Percentiles rank a stretch among this genome's conserved stretches.
Conservation (phyloP, 2,329 filamentous ascomycete species). For the Shiraia sp. region DNA sequence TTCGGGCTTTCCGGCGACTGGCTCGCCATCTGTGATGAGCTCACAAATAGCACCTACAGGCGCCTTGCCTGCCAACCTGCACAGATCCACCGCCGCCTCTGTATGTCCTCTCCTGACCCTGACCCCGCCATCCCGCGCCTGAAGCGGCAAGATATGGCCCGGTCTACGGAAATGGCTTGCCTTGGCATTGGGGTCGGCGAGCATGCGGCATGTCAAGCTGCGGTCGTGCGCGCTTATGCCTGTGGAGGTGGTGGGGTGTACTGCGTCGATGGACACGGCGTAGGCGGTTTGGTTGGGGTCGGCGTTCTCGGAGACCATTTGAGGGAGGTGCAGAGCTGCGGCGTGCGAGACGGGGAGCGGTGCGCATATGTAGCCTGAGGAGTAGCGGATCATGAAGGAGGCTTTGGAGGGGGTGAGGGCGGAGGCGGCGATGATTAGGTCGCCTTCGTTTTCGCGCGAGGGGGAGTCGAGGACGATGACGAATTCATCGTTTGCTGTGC, state of each 20-base stretch:
- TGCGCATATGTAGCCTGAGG: conserved; percentile 86
- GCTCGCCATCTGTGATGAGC: conserved; percentile 82
- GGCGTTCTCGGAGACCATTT: conserved; percentile 78
- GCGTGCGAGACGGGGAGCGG: conserved; percentile 74
- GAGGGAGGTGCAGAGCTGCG: conserved; percentile 74
- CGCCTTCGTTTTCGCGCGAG: conserved; percentile 94
- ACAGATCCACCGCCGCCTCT: conserved; percentile 91
- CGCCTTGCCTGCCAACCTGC: conserved; percentile 73
- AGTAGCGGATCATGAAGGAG: conserved; percentile 93
- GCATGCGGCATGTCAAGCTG: conserved; percentile 74
- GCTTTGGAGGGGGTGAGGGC: conserved; percentile 86
- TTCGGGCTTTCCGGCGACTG: conserved; percentile 69
- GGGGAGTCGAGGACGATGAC: conserved; percentile 93
- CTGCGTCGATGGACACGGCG: conserved; percentile 84
- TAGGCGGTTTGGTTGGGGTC: conserved; percentile 93
- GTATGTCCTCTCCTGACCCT: conserved; percentile 82
- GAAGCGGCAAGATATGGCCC: conserved; percentile 87
- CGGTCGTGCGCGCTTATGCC: conserved; percentile 91
- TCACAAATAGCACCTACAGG: conserved; percentile 86
- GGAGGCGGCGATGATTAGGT: conserved; percentile 91
- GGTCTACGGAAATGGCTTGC: conserved; percentile 73
- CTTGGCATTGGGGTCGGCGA: conserved; percentile 66
- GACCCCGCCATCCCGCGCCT: conserved; percentile 78
- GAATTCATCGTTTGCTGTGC: conserved; percentile 72
- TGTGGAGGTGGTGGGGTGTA: conserved; percentile 68